These are phyloP conservation scores for Kodamaea alishanica DNA, from an alignment of 1,139 yeast species.

Conservation along the genomic window DNA sequence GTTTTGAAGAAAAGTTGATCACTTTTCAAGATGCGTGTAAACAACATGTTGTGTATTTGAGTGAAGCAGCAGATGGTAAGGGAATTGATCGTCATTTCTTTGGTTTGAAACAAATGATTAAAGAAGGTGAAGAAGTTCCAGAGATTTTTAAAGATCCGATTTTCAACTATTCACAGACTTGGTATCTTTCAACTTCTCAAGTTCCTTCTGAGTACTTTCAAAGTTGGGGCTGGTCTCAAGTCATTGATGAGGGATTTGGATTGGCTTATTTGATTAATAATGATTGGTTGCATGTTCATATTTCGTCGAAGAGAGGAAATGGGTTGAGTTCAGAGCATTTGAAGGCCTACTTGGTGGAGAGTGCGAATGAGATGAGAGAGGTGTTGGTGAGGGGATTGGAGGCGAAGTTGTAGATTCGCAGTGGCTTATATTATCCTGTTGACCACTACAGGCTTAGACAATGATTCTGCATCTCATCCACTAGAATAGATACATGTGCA, in stretches of 20 bases:
- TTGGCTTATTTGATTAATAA: slow-evolving; percentile 89
- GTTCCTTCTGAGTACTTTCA: slow-evolving; percentile 83
- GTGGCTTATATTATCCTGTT: too few relatives aligned
- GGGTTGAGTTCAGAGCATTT: slow-evolving; percentile 67
- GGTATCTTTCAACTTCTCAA: slow-evolving; percentile 91
- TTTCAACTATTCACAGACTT: slow-evolving; percentile 68
- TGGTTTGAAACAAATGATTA: slow-evolving; percentile 75
- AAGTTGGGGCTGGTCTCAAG: slow-evolving; percentile 97
- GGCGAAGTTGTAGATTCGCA: slow-evolving; percentile 30
- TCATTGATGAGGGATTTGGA: slow-evolving; percentile 90
- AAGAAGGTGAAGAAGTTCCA: slow-evolving; percentile 60
- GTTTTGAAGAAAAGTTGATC: slow-evolving; percentile 56
- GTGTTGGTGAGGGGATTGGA: slow-evolving; percentile 47
- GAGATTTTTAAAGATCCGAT: slow-evolving; percentile 74
- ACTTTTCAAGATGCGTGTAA: slow-evolving; percentile 72
- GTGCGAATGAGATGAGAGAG: slow-evolving; percentile 79
- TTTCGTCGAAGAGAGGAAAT: slow-evolving; percentile 68
- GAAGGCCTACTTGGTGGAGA: slow-evolving; percentile 66
- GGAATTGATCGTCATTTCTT: slow-evolving; percentile 95
- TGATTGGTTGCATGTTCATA: slow-evolving; percentile 82
- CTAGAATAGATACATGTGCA: too few relatives aligned
- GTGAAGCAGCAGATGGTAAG: slow-evolving; percentile 76
- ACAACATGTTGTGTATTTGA: slow-evolving; percentile 72
- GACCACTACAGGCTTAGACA: too few relatives aligned
- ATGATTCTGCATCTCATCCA: too few relatives aligned